Base-by-base conservation (phyloP, 305 asterid genomes). In the Andrographis paniculata region DNA sequence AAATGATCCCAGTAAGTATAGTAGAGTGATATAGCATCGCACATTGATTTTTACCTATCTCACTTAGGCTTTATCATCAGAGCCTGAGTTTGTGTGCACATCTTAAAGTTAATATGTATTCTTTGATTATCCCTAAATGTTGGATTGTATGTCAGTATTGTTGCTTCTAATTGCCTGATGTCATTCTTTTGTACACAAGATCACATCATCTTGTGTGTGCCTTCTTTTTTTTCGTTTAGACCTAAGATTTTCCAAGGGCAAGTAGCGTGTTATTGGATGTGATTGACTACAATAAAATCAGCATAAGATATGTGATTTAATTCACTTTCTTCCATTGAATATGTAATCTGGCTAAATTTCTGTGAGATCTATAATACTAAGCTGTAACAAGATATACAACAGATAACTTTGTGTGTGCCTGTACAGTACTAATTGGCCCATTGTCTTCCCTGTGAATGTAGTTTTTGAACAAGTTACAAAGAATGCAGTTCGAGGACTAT, bases 391-490 rank as follows among this genome's bases (percentile, higher is more conserved):
- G 43, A 22, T 46, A 45, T 27, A 17, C 39, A 1, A 6, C 42
- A 23, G 44, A 36, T 12, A 30, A 35, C 10, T 6, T 53, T 53
- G 31, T 17, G 28, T 14, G 14, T 24, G 37, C 47, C 44, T 19
- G 24, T 22, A 17, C 35, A 21, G 40, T 57, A 33, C 47, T 56
- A 51, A 52, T 43, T 24, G 63, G 52, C 46, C 51, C 58, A 49
- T 51, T 45, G 46, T 51, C 61, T 51, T 45, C 63, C 50, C 43
- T 50, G 55, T 67, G 58, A 40, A 48, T 76, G 70, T 72, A 89
- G 98, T 80, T 73, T 89, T 86, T 78, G 95, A 89, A 66, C 81
- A 78, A 75, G 95, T 86, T 44, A 73, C 98, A 5, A 89, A 80
- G 76, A 89, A 86, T 68, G 96, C 96, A 41, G 93, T 89, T 72